Evolutionary conservation across 1,284 basidiomycete species (phyloP).

Genomic region (Ceratobasidium sp.): DNA sequence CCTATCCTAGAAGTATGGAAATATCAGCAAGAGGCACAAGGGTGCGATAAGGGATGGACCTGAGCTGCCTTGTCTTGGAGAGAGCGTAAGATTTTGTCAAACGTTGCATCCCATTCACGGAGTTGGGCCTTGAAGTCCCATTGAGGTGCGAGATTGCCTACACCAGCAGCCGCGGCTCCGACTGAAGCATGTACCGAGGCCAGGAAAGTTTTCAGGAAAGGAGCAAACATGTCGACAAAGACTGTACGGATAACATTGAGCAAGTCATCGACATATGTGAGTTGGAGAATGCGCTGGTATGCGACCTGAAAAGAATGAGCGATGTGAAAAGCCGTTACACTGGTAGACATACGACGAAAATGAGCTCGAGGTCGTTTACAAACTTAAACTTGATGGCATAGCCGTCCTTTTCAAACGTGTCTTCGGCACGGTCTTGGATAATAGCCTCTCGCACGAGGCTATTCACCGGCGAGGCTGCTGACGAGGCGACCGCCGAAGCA

Average conservation of each 20-base stretch:
- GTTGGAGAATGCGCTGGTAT: conserved; percentile 94
- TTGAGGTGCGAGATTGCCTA: conserved; percentile 33
- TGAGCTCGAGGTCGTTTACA: conserved; percentile 90
- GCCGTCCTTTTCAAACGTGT: conserved; percentile 88
- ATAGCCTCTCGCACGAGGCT: conserved; percentile 88
- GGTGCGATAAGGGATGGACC: conserved; percentile 53
- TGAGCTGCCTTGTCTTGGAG: conserved; percentile 78
- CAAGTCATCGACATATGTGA: conserved; percentile 93
- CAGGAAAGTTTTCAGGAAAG: conserved; percentile 81
- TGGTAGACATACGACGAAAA: conserved; percentile 79
- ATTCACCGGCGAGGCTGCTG: conserved; percentile 82
- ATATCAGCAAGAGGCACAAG: not conserved
- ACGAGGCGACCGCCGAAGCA: conserved; percentile 75
- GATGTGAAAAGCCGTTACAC: not conserved
- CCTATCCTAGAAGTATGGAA: conserved; percentile 61
- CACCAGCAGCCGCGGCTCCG: conserved; percentile 49
- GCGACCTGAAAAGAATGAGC: conserved; percentile 68
- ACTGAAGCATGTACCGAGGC: conserved; percentile 71
- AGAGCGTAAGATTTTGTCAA: conserved; percentile 76
- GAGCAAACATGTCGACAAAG: conserved; percentile 85
- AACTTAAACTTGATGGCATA: conserved; percentile 93
- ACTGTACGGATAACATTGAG: conserved; percentile 79
- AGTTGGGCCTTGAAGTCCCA: conserved; percentile 79
- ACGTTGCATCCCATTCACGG: conserved; percentile 82
- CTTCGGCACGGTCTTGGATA: conserved; percentile 79